Conservation (phyloP, 352 stramenopile genomes). For the Globisporangium sylvaticum region DNA sequence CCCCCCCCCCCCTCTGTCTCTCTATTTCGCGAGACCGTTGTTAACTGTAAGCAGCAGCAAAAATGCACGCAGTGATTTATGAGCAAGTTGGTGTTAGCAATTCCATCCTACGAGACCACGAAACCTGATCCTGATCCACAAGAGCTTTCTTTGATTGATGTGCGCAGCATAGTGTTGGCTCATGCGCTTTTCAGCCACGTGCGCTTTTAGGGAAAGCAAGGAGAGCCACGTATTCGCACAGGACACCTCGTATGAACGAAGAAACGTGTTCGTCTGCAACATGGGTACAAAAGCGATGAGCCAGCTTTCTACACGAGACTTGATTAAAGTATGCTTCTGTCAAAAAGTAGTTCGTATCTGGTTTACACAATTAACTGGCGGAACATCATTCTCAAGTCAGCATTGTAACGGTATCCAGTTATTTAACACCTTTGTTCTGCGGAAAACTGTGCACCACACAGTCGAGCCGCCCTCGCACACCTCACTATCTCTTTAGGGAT, state of each 20-base stretch:
- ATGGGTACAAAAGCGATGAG: neutral
- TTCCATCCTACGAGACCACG: neutral
- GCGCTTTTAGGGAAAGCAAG: neutral
- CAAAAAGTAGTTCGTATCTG: neutral
- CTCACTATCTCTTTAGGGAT: neutral
- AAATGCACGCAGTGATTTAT: neutral
- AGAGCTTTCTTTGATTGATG: neutral
- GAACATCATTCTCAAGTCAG: too few species aligned
- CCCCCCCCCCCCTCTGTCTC: neutral
- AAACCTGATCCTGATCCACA: neutral
- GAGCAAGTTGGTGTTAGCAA: neutral
- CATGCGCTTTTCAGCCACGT: neutral
- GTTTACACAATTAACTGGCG: too few species aligned
- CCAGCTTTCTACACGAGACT: neutral
- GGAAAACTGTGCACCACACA: slow-evolving; percentile 7
- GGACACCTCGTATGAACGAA: neutral
- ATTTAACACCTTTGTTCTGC: neutral
- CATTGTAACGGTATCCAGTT: neutral
- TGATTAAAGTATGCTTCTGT: neutral
- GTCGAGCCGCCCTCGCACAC: neutral
- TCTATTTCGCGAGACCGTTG: neutral
- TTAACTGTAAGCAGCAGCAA: neutral
- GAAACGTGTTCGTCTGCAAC: neutral
- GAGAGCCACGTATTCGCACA: neutral
- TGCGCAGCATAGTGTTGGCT: neutral